phyloP scores from a whole-genome alignment of 164 flowering plant genomes.

The Dillenia turbinata region DNA sequence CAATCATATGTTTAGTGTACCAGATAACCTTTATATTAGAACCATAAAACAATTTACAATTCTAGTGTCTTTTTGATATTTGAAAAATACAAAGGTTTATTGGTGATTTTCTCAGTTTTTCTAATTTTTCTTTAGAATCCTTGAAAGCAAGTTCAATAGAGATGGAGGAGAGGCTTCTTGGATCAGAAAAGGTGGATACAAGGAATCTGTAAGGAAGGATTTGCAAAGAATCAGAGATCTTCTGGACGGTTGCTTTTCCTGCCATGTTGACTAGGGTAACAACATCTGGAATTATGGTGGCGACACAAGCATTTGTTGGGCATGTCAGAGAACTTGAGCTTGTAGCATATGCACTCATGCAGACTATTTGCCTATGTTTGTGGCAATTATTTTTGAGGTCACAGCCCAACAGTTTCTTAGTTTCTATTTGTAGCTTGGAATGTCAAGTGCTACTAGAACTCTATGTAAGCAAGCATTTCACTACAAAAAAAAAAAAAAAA shows the following conservation, averaged over 20 bases:
- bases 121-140: no score
- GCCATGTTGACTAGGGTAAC: slow-evolving; percentile 21
- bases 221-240: slow-evolving; percentile 23
- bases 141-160: no score
- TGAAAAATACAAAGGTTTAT: no score
- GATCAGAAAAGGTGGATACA: slow-evolving; percentile 4
- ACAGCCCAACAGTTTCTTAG: no score
- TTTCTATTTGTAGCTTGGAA: slow-evolving; percentile 21
- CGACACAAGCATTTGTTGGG: slow-evolving; percentile 31
- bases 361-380: slow-evolving; percentile 5
- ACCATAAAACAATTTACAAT: no score
- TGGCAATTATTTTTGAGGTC: not conserved
- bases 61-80: no score
- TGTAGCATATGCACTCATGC: slow-evolving; percentile 26
- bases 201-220: slow-evolving; percentile 16
- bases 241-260: slow-evolving; percentile 28
- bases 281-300: slow-evolving; percentile 22
- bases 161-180: slow-evolving; percentile 22
- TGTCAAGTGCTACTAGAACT: slow-evolving; percentile 28
- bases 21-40: no score
- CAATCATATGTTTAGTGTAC: no score
- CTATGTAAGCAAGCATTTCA: slow-evolving; percentile 33
- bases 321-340: slow-evolving; percentile 23
- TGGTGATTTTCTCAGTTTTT: no score
- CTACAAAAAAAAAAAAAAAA: no score